These are phyloP conservation scores for Botrytis aclada DNA, from an alignment of 2,329 filamentous ascomycete genomes.

Conservation along the genomic window DNA sequence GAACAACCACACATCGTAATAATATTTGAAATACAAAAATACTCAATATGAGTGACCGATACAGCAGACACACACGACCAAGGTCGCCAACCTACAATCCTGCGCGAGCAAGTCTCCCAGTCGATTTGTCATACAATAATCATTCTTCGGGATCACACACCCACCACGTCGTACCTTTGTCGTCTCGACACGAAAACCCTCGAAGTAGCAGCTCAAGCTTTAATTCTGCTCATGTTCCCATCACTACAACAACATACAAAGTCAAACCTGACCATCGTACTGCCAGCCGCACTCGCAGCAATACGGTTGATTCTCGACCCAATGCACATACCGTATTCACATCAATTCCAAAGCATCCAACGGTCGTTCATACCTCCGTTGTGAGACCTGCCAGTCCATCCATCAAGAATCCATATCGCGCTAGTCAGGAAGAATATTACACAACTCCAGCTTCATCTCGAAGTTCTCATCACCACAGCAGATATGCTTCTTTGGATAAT, in stretches of 20 bases:
- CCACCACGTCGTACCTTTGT: slow-evolving; percentile 51
- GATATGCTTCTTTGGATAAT: slow-evolving; percentile 48
- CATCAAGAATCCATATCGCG: slow-evolving; percentile 50
- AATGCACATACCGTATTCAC: slow-evolving; percentile 52
- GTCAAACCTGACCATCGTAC: slow-evolving; percentile 52
- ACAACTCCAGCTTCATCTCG: slow-evolving; percentile 57
- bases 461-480: slow-evolving; percentile 40
- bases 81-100: slow-evolving; percentile 49
- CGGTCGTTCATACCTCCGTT: slow-evolving; percentile 33
- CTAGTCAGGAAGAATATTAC: slow-evolving; percentile 54
- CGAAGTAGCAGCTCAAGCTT: slow-evolving; percentile 39
- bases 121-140: slow-evolving; percentile 39
- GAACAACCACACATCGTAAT: background rate
- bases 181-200: slow-evolving; percentile 37
- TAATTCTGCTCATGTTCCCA: slow-evolving; percentile 34
- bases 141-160: slow-evolving; percentile 1
- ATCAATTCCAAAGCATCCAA: slow-evolving; percentile 44
- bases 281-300: slow-evolving; percentile 46
- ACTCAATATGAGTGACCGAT: slow-evolving; percentile 47
- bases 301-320: slow-evolving; percentile 51
- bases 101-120: slow-evolving; percentile 53
- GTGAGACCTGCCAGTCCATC: slow-evolving; percentile 46
- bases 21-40: slow-evolving; percentile 8
- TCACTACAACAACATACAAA: slow-evolving; percentile 56
- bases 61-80: slow-evolving; percentile 45